Evolutionary conservation across 768 basidiomycete species (phyloP).

Genomic region (Stropharia rugosoannulata): DNA sequence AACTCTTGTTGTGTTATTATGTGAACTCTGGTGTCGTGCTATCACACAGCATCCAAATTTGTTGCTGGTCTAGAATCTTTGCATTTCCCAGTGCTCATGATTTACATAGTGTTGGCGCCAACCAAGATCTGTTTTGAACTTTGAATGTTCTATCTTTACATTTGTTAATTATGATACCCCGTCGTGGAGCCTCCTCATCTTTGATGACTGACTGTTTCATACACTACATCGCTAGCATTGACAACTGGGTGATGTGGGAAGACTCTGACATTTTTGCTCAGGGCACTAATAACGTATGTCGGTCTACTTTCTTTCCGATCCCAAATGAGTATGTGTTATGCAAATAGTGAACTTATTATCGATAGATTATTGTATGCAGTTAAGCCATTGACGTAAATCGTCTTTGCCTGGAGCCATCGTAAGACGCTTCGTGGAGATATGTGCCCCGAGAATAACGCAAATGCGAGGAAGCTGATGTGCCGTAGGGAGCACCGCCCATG

Average conservation of each 20-base stretch:
- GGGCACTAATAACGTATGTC: no score
- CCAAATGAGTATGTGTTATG: not conserved
- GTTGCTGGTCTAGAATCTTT: not conserved
- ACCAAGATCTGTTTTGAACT: not conserved
- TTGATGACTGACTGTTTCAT: not conserved
- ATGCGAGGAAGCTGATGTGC: not conserved
- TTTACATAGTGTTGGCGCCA: constrained; percentile 2
- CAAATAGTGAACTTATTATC: no score
- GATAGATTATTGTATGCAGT: no score
- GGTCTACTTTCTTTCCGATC: not conserved
- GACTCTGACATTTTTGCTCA: no score
- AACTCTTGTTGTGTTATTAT: constrained; percentile 93
- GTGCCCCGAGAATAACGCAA: not conserved
- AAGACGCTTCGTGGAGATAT: not conserved
- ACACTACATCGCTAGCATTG: not conserved
- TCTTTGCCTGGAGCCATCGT: no score
- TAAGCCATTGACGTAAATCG: no score
- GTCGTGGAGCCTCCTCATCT: constrained; percentile 3
- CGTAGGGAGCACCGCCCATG: not conserved
- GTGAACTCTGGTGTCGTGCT: constrained; percentile 31
- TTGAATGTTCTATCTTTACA: constrained; percentile 15
- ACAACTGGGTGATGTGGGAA: no score
- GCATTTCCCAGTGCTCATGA: not conserved
- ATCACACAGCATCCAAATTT: no score
- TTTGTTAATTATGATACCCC: constrained; percentile 20